Evolutionary conservation across 371 early-diverging fungal species (phyloP).

Genomic region (Mortierella polycephala): DNA sequence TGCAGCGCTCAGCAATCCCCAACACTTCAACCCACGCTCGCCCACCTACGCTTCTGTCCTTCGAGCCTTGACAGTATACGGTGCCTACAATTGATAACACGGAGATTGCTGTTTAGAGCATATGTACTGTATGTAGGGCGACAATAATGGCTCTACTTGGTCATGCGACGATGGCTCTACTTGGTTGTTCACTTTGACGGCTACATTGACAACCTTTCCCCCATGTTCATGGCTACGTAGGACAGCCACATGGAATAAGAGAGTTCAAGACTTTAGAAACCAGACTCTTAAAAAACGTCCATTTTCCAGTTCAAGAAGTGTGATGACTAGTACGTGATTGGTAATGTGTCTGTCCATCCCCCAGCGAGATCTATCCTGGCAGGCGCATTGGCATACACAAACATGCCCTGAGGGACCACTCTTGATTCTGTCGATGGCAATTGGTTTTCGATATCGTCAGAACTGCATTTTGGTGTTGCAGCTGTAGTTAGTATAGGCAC

Average conservation of each 20-base stretch:
- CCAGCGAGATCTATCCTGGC: slow-evolving; percentile 47
- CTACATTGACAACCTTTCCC: slow-evolving; percentile 42
- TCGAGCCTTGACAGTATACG: slow-evolving; percentile 29
- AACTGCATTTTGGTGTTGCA: neutral
- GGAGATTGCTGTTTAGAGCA: too few relatives aligned
- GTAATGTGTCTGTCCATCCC: slow-evolving; percentile 44
- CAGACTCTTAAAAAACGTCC: neutral
- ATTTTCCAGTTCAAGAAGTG: neutral
- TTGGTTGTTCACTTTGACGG: slow-evolving; percentile 33
- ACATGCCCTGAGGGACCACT: slow-evolving; percentile 28
- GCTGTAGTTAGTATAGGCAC: slow-evolving; percentile 1
- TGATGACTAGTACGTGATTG: slow-evolving; percentile 31
- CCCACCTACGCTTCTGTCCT: slow-evolving; percentile 20
- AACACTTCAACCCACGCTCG: neutral
- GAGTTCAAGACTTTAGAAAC: neutral
- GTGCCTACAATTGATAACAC: slow-evolving; percentile 7
- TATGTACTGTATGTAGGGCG: too few relatives aligned
- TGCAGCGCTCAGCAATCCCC: too few relatives aligned
- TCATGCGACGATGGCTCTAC: too few relatives aligned
- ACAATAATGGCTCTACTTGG: too few relatives aligned
- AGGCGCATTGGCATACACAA: slow-evolving; percentile 40
- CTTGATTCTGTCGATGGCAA: neutral
- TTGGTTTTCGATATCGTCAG: too few relatives aligned
- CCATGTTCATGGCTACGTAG: slow-evolving; percentile 40
- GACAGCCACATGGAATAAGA: neutral